Evolutionary conservation across 2,329 filamentous ascomycete species (phyloP), one percentile per base, ranked within the genome.

Genomic region (Diplocarpon mali): DNA sequence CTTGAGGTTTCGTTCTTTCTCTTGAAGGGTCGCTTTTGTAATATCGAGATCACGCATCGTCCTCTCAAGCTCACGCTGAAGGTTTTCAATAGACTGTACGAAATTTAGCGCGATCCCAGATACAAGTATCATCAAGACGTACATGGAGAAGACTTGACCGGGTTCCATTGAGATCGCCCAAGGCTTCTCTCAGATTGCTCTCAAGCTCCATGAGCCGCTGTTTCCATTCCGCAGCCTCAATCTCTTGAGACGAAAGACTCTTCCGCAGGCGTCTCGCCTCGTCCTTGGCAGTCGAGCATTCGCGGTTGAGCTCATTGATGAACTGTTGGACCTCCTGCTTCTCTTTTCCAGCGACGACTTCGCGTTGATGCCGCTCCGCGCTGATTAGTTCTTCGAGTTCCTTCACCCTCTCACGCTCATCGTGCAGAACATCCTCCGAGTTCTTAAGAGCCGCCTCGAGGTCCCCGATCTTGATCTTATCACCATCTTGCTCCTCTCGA

Each of bases 401-500:
- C 57, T 70, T 72, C 14, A 73, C 71, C 38, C 78, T 80, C 49
- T 95, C 89, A 63, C 83, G 84, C 63, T 95, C 88, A 41, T 92
- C 88, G 45, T 83, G 77, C n/a, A 95, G 68, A 39, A 70, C 77
- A 58, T 87, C 78, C 61, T 93, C 84, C n/a, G 80, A 75, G 45
- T 78, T 83, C 56, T 85, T 84, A 31, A 95, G 68, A 12, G 82
- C 79, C 8, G 86, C 85, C 60, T 96, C 89, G 7, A 96, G 71
- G 59, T 96, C 88, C 31, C 90, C 87, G 57, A 98, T 96, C 65
- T 88, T 89, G 62, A 98, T 94, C 72, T 98, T 98, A 69, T 98
- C 92, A 14, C 77, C 78, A 65, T 98, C 92, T 64, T 98, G 92
- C 67, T 98, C 92, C 61, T 98, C 92, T 1, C 92, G 81, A 40